Percentiles rank a stretch among this genome's conserved stretches.
Conservation (phyloP, 345 rosid genomes). For the sweet orange (Citrus sinensis) region DNA sequence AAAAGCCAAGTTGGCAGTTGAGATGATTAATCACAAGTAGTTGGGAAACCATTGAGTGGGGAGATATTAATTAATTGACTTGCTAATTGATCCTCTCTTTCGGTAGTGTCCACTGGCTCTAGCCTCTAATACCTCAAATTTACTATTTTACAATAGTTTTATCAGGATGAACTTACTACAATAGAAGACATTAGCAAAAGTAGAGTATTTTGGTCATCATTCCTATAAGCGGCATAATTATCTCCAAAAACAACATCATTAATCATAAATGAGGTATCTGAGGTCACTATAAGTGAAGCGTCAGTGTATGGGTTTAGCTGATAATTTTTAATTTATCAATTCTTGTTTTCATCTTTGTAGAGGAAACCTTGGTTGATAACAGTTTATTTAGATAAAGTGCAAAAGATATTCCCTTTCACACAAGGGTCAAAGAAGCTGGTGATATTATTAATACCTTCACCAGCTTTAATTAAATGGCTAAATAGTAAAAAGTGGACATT, state of each 20-base stretch:
- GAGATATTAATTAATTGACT: background rate
- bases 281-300: background rate
- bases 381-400: background rate
- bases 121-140: background rate
- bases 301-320: background rate
- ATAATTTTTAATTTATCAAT: background rate
- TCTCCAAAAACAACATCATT: no score
- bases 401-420: background rate
- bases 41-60: background rate
- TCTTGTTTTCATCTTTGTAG: no score
- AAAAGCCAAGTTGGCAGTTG: background rate
- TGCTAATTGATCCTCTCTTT: background rate
- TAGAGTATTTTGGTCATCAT: background rate
- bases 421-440: slow-evolving; percentile 1
- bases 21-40: slow-evolving; percentile 2
- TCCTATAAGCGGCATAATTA: background rate
- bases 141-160: background rate
- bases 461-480: background rate
- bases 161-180: background rate
- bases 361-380: no score
- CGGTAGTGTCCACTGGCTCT: background rate
- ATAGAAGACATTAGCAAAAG: background rate
- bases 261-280: background rate
- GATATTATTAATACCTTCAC: background rate
- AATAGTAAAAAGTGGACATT: background rate